Percentiles rank a stretch among this genome's conserved stretches.
Conservation (phyloP, 768 basidiomycete species). For the Boletus vermiculosoides region DNA sequence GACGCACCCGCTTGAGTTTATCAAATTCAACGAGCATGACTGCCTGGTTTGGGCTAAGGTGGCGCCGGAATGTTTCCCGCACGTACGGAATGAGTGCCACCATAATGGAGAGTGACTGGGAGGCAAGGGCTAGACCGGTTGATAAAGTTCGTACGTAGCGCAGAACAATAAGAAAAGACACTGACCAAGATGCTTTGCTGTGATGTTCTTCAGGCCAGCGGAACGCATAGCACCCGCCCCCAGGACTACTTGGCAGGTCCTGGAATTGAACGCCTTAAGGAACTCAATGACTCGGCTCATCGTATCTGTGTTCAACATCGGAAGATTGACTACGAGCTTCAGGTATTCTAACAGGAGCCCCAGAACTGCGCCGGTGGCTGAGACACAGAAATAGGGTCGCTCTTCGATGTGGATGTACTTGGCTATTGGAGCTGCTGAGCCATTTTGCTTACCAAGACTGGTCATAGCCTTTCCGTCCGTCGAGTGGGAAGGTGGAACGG, state of each 20-base stretch:
- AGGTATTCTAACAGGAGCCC: slow-evolving; percentile 81
- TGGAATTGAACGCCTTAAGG: slow-evolving; percentile 95
- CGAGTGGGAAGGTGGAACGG: neutral
- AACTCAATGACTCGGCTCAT: slow-evolving; percentile 95
- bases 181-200: slow-evolving; percentile 93
- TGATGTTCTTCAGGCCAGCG: slow-evolving; percentile 96
- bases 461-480: slow-evolving; percentile 14
- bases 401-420: slow-evolving; percentile 82
- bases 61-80: slow-evolving; percentile 90
- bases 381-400: slow-evolving; percentile 78
- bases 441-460: slow-evolving; percentile 21
- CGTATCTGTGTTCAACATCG: slow-evolving; percentile 89
- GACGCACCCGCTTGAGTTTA: slow-evolving; percentile 90
- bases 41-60: slow-evolving; percentile 91
- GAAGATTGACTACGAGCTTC: slow-evolving; percentile 81
- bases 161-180: slow-evolving; percentile 20
- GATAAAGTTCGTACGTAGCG: slow-evolving; percentile 16
- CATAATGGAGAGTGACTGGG: slow-evolving; percentile 92
- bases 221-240: slow-evolving; percentile 99
- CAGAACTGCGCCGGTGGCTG: slow-evolving; percentile 77
- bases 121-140: slow-evolving; percentile 72
- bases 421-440: slow-evolving; percentile 31
- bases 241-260: slow-evolving; percentile 96
- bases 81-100: slow-evolving; percentile 94
- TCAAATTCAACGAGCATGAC: slow-evolving; percentile 98